Base-by-base conservation (phyloP, 805 yeast species). In the Osmozyma mogii region DNA sequence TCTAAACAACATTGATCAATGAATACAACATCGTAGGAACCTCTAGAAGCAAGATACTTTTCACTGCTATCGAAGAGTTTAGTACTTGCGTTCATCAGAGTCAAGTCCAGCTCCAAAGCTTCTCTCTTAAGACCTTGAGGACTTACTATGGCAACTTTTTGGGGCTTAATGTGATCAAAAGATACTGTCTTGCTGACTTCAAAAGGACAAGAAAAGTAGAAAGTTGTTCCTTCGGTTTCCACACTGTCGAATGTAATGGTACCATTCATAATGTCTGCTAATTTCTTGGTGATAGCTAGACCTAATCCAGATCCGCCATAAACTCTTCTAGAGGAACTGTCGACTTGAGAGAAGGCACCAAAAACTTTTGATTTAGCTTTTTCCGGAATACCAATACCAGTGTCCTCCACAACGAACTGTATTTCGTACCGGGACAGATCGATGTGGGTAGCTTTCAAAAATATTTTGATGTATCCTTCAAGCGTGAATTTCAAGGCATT, bases 261-360 rank as follows among this genome's bases (percentile, higher is more conserved):
- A 1, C 76, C 77, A 11, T 65, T 65, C 73, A 68, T 68, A 11
- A 67, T 43, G 27, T 65, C 71, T 9, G 67, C 65, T 18, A 68
- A 52, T 41, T 65, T 65, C 43, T 64, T 65, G 18, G 68, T 61
- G 19, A 68, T 68, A 1, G 72, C 69, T 22, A 68, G 47, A 0
- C 75, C 75, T 7, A 68, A 45, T 1, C 75, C 75, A 0, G 75
- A 58, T 3, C 77, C 77, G 3, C 77, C 77, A 49, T 59, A 65
- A 8, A 54, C 64, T 35, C 77, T 45, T 33, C 70, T 52, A 1
- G 74, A 60, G 7, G 73, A 65, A 3, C 72, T 72, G 42, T 70
- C 77, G n/a, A 68, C 75, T 48, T 71, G 77, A 24, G 70, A 62
- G 38, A 70, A 70, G 4, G 73, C 72, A 5, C 70, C 63, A 43